A percentile compares a stretch with the other conserved stretches of the same genome.
Evolutionary conservation across 768 basidiomycete species (phyloP).

Genomic region (Gymnopilus dilepis): DNA sequence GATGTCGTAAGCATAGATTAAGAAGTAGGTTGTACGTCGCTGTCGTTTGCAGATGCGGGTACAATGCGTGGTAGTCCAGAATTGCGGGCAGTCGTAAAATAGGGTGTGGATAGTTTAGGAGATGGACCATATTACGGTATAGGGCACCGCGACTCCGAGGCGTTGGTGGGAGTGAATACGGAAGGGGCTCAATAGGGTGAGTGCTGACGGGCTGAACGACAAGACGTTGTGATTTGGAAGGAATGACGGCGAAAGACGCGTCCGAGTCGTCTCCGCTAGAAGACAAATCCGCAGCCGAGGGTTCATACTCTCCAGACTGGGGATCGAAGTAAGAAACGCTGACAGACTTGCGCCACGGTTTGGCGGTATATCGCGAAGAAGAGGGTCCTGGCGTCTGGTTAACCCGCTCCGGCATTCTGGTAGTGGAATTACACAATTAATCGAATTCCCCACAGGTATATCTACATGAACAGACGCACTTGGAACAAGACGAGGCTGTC

Average conservation of each 20-base stretch:
- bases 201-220: neutral
- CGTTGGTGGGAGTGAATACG: constrained; percentile 21
- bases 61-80: constrained; percentile 54
- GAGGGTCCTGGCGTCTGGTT: neutral
- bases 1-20: constrained; percentile 53
- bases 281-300: neutral
- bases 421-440: neutral
- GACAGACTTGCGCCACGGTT: neutral
- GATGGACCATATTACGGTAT: constrained; percentile 47
- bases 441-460: neutral
- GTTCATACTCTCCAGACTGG: constrained; percentile 1
- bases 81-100: constrained; percentile 40
- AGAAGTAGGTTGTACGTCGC: constrained; percentile 53
- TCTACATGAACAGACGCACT: constrained; percentile 1
- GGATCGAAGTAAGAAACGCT: constrained; percentile 5
- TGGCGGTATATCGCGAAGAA: neutral
- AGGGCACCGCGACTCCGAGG: constrained; percentile 41
- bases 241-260: constrained; percentile 1
- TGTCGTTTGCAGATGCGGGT: constrained; percentile 43
- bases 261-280: neutral
- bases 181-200: neutral
- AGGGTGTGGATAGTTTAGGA: constrained; percentile 37
- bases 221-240: neutral
- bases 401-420: neutral
- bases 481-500: constrained; percentile 5